Base-by-base conservation (phyloP, 129 eudicot species). In the Flaveria trinervia region DNA sequence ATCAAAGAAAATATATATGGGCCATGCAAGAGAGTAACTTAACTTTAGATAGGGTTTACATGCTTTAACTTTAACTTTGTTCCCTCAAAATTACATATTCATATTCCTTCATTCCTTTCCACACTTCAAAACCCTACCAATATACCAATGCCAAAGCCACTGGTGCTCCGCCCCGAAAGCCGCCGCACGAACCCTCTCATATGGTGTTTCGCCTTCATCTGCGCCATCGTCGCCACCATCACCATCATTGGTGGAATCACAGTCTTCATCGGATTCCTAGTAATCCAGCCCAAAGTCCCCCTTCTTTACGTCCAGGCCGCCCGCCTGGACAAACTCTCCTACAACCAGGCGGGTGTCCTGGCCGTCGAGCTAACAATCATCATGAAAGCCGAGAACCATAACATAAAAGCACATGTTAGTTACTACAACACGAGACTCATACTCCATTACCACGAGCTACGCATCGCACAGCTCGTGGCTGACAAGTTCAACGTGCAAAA, bases 181-280 rank as follows among this genome's bases (percentile, higher is more conserved):
- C 84, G 83, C 66, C 89, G 81, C 49, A 92, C 98, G 77, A 82
- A 83, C 75, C 89, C 88, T 0, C 41, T 88, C 36, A 82, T 89
- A 18, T 92, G 98, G 98, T 80, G 74, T 65, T 78, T 77, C 1
- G 96, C 96, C 61, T 68, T 88, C 44, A 71, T 88, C 59, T 86
- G 91, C 66, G 84, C 92, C 75, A 18, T 85, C 3, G 1, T 89
- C 9, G 77, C 92, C 28, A 72, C 77, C 54, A 74, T 81, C 1
- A 83, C 89, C 54, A 89, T 89, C 68, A 64, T 88, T 20, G 80
- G 81, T 5, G 98, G 96, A 15, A 49, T 85, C n/a, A 65, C 84
- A 2, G 82, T 88, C n/a, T 86, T 92, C 82, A 23, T 79, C 14
- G 89, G 96, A 50, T 92, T 88, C 84, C 64, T 88, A 0, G 77